Evolutionary conservation across 768 basidiomycete species (phyloP), one percentile per base, ranked within the genome.

Genomic region (Filobasidium wieringae): DNA sequence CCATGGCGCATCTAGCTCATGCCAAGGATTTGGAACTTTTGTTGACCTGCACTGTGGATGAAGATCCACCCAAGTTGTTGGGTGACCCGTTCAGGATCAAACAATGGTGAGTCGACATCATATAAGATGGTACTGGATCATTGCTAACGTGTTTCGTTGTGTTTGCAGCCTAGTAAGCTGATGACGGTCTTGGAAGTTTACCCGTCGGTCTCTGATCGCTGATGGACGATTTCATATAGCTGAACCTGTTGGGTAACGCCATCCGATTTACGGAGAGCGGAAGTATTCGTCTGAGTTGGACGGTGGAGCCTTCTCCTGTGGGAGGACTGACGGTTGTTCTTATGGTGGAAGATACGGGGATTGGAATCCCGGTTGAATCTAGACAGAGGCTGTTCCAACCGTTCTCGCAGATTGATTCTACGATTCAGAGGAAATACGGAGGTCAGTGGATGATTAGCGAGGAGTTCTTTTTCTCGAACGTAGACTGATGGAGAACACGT

Each of bases 381-480:
- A 67, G 69, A 64, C 62, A 66, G 40, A 62, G 64, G 43, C 61
- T 72, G 0, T 72, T 70, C 57, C 58, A 58, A 12, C 56, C 59
- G 36, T 72, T 72, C 53, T 65, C 63, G 17, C 70, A 72, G 49
- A 53, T 72, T 7, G 70, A 72, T 36, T 60, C 59, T 24, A 63
- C 58, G 17, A 68, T 67, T 33, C 64, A 68, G 9, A 49, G 69
- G 11, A 63, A 59, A 47, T 66, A 60, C 40, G 68, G 62, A 47
- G 43, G 43, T 26, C n/a, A n/a, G n/a, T n/a, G n/a, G n/a, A n/a
- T n/a, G n/a, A n/a, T n/a, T n/a, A n/a, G n/a, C n/a, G n/a, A n/a
- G n/a, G 64, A 37, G 14, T 59, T 62, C 8, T 2, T 1, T 32
- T 17, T 27, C 12, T 12, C 24, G 11, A 19, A 17, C 32, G 12